Evolutionary conservation across 139 green algal genomes (phyloP), one percentile per base, ranked within the genome.

Genomic region (Penium margaritaceum): DNA sequence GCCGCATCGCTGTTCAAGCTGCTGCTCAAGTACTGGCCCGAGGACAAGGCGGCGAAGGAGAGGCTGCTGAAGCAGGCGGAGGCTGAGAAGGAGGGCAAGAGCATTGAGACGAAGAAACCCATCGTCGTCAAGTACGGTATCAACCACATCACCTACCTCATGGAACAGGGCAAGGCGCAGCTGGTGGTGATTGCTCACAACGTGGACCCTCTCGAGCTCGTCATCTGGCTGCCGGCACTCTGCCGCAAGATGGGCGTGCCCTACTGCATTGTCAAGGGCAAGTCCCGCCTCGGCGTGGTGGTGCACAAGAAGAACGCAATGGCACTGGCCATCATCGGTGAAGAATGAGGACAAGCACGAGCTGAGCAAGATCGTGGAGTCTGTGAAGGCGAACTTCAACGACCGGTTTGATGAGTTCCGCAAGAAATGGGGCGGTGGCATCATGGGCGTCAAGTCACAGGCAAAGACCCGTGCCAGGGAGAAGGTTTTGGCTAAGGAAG

Each of bases 261-360:
- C 29, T 99, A 98, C 88, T 87, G 85, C 85, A 99, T 99, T 76
- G 90, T 99, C 82, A 99, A 99, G 92, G 89, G 76, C 58, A 87
- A 87, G 81, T 83, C 83, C 41, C 83, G 81, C 64, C 77, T 87
- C 19, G 83, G 83, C 30, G 63, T 65, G 58, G 71, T 99, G 5
- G 95, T 99, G 72, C 94, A 99, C 91, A 90, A 97, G 88, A 98
- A 98, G 89, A 98, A 85, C 35, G 95, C 95, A 34, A 92, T 94
- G 9, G 90, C 90, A 9, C 85, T 98, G 80, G n/a, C n/a, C n/a
- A n/a, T n/a, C 94, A 5, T 82, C 74, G 3, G 91, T 99, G 29
- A 96, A 97, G 87, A 91, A 91, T 74, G 92, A 98, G 88, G 95
- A 99, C 87, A 89, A 96, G 89, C 87, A 90, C 62, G 94, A 98